Percentiles rank a stretch among this genome's conserved stretches.
phyloP scores from a whole-genome alignment of 2,329 filamentous ascomycete species.

The Ceratocystis destructans region DNA sequence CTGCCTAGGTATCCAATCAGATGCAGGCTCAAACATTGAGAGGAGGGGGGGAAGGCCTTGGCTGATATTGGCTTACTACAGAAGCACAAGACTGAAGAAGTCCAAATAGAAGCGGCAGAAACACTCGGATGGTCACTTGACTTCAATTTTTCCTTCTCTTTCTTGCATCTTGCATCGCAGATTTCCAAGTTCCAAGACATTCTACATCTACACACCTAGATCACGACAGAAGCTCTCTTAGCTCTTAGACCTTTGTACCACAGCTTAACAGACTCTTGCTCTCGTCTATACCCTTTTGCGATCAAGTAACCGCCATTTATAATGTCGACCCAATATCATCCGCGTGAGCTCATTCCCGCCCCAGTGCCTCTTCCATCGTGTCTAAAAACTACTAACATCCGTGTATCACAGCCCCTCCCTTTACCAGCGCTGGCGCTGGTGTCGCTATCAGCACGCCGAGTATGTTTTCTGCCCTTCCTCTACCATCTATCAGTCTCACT shows the following conservation, averaged over 20 bases:
- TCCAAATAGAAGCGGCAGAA: neutral
- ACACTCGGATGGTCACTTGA: neutral
- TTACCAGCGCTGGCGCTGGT: slow-evolving; percentile 23
- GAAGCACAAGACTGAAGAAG: neutral
- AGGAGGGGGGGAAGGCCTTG: neutral
- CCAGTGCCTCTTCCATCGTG: neutral
- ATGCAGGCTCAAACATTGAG: neutral
- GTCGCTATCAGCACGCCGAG: slow-evolving; percentile 14
- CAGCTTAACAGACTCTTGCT: neutral
- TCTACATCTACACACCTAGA: neutral
- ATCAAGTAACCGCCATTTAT: neutral
- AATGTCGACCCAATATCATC: slow-evolving; percentile 28
- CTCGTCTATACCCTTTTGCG: neutral
- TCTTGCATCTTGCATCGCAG: neutral
- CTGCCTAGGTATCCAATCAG: neutral
- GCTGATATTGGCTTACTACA: neutral
- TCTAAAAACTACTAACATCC: slow-evolving; percentile 21
- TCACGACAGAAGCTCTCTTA: too few species aligned
- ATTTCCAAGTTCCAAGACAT: neutral
- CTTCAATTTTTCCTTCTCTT: neutral
- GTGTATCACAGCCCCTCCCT: slow-evolving; percentile 30
- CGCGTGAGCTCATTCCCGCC: slow-evolving; percentile 29
- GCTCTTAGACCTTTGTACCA: neutral
- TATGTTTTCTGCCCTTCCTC: neutral
- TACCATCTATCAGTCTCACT: neutral